Evolutionary conservation across 1,284 basidiomycete genomes (phyloP).

Genomic region (Coniferiporia sulphurascens): DNA sequence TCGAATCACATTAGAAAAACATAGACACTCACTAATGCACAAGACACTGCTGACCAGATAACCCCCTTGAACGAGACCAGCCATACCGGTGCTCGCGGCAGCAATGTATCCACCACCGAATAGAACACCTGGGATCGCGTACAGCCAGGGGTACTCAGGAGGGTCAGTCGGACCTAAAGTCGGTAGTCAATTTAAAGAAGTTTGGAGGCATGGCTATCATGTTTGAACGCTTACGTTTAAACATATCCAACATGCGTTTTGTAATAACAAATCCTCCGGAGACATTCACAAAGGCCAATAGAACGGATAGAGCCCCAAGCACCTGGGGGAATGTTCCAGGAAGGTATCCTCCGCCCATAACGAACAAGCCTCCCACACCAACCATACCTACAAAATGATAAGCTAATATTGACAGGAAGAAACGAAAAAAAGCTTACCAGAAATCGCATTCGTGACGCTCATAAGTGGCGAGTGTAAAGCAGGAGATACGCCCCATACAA

Average conservation of each 20-base stretch:
- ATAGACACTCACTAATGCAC: constrained; percentile 59
- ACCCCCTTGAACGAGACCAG: constrained; percentile 80
- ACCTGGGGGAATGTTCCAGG: constrained; percentile 75
- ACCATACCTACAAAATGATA: constrained; percentile 51
- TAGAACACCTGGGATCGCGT: constrained; percentile 69
- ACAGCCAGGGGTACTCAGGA: constrained; percentile 80
- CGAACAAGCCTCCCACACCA: constrained; percentile 79
- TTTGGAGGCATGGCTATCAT: not conserved
- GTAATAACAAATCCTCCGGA: constrained; percentile 81
- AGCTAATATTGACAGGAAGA: not conserved
- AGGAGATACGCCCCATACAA: constrained; percentile 83
- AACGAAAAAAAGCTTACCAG: constrained; percentile 35
- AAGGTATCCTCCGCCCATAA: constrained; percentile 84
- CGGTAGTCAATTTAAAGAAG: constrained; percentile 2
- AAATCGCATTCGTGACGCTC: constrained; percentile 83
- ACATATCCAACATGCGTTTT: constrained; percentile 87
- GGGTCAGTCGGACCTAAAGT: constrained; percentile 68
- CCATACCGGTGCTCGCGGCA: constrained; percentile 76
- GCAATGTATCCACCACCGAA: constrained; percentile 79
- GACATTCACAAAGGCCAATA: constrained; percentile 80
- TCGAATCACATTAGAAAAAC: not conserved
- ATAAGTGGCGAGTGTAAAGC: constrained; percentile 80
- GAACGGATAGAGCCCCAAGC: constrained; percentile 73
- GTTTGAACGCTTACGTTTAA: constrained; percentile 54
- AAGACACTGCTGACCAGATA: constrained; percentile 78